Evolutionary conservation across 805 yeast species (phyloP).

Genomic region (Ogataea wickerhamii): DNA sequence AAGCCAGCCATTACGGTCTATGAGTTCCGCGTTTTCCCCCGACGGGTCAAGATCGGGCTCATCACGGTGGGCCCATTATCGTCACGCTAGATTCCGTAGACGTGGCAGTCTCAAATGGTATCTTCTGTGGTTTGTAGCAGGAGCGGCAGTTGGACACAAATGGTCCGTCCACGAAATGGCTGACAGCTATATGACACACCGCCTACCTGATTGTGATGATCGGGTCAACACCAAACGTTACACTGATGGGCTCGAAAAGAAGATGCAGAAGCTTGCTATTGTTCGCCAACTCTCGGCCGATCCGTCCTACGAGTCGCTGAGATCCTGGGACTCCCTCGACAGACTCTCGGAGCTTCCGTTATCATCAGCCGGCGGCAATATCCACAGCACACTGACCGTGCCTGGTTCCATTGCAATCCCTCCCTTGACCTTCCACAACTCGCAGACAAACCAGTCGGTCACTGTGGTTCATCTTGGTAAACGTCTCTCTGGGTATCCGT

Average conservation of each 20-base stretch:
- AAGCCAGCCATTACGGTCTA: too few relatives aligned
- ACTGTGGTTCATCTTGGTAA: constrained; percentile 76
- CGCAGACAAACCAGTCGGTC: constrained; percentile 53
- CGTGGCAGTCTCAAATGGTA: not conserved
- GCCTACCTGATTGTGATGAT: constrained; percentile 19
- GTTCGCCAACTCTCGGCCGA: constrained; percentile 44
- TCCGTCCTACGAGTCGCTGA: constrained; percentile 34
- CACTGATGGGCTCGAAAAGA: constrained; percentile 38
- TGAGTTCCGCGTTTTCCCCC: too few relatives aligned
- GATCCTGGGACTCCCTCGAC: constrained; percentile 46
- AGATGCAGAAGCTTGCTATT: constrained; percentile 47
- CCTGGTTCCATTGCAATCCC: constrained; percentile 81
- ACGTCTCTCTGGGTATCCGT: constrained; percentile 80
- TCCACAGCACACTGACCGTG: constrained; percentile 50
- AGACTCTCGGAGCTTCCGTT: constrained; percentile 35
- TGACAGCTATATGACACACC: constrained; percentile 16
- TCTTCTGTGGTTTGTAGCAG: constrained; percentile 21
- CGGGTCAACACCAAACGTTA: constrained; percentile 23
- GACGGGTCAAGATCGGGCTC: too few relatives aligned
- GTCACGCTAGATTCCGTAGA: too few relatives aligned
- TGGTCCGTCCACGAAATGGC: constrained; percentile 28
- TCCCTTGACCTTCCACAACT: constrained; percentile 64
- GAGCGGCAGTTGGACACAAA: constrained; percentile 25
- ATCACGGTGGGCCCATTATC: too few relatives aligned
- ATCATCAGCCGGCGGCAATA: constrained; percentile 24